Conservation (phyloP, 495 filamentous ascomycete species). For the Podospora didyma region DNA sequence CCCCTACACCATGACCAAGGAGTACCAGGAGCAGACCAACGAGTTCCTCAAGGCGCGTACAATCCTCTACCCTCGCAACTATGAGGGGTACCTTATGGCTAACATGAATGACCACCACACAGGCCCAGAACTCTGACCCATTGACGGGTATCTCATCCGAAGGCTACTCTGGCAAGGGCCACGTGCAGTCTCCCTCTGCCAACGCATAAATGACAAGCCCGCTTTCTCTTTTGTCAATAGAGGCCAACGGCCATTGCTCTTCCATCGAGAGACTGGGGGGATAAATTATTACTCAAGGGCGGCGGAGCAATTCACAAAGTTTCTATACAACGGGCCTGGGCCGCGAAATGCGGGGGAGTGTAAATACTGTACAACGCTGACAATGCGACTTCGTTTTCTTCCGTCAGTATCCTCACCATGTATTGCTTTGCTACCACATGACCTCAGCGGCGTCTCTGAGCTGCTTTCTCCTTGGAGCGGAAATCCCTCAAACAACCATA, state of each 20-base stretch:
- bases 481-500: too few species aligned
- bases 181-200: constrained; percentile 65
- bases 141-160: constrained; percentile 80
- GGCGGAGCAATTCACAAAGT: constrained; percentile 13
- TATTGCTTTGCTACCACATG: too few species aligned
- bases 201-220: constrained; percentile 28
- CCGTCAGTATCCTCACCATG: too few species aligned
- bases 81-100: constrained; percentile 7
- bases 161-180: constrained; percentile 75
- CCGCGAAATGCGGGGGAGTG: constrained; percentile 17
- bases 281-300: not conserved
- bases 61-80: not conserved
- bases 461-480: too few species aligned
- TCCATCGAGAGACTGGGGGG: not conserved
- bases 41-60: constrained; percentile 77
- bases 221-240: constrained; percentile 39
- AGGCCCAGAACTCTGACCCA: constrained; percentile 85
- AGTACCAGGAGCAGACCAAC: constrained; percentile 89
- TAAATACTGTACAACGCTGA: constrained; percentile 40
- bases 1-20: constrained; percentile 87
- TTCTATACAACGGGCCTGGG: constrained; percentile 3
- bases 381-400: constrained; percentile 30
- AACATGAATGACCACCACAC: constrained; percentile 11
- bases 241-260: constrained; percentile 9
- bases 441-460: too few species aligned